A percentile compares a stretch with the other conserved stretches of the same genome.
phyloP scores from a whole-genome alignment of 2,329 filamentous ascomycete genomes.

The Parastagonospora avenae region DNA sequence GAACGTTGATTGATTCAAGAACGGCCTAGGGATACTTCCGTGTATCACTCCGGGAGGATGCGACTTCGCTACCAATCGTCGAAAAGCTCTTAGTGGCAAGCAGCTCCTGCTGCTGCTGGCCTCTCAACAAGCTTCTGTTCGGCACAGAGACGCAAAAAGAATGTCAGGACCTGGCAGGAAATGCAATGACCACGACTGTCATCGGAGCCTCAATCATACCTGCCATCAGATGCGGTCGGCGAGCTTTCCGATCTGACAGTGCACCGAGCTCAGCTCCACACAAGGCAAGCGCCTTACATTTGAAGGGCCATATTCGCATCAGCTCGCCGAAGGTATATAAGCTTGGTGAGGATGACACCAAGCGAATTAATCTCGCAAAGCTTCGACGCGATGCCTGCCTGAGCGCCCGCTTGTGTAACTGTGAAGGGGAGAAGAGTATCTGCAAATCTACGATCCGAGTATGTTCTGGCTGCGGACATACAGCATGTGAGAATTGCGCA shows the following conservation, averaged over 20 bases:
- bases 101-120: constrained; percentile 70
- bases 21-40: constrained; percentile 62
- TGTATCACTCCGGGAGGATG: constrained; percentile 72
- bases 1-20: constrained; percentile 67
- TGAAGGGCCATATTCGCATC: neutral
- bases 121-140: constrained; percentile 66
- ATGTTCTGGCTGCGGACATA: constrained; percentile 61
- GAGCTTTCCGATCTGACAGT: constrained; percentile 6
- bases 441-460: constrained; percentile 49
- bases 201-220: constrained; percentile 68
- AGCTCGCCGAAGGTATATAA: neutral
- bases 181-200: constrained; percentile 79
- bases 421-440: constrained; percentile 57
- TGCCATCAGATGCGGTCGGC: constrained; percentile 55
- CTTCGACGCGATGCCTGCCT: constrained; percentile 28
- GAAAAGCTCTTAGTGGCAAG: constrained; percentile 64
- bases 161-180: constrained; percentile 73
- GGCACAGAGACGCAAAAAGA: constrained; percentile 63
- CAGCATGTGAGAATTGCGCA: constrained; percentile 59
- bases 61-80: constrained; percentile 65
- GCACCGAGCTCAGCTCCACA: neutral
- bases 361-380: constrained; percentile 13
- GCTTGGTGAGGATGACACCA: neutral
- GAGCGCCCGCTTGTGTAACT: constrained; percentile 59
- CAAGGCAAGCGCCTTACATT: neutral